Conservation (phyloP, 2,329 filamentous ascomycete species). For the Mycosphaerelloides madeirae region DNA sequence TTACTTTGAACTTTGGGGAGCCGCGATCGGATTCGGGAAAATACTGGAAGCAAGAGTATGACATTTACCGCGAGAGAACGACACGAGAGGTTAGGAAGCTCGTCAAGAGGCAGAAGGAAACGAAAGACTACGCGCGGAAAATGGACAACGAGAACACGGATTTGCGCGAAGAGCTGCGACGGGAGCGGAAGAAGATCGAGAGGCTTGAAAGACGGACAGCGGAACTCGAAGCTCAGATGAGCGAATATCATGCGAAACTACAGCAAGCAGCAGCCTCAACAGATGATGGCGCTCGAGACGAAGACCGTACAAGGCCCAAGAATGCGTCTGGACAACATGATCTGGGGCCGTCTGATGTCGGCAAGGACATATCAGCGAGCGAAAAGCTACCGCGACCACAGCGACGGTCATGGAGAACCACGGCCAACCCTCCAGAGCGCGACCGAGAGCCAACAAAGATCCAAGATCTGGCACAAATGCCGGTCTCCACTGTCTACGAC, state of each 20-base stretch:
- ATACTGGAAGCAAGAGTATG: conserved; percentile 76
- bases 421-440: neutral
- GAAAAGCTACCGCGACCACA: neutral
- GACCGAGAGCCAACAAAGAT: conserved; percentile 1
- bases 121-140: conserved; percentile 72
- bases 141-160: conserved; percentile 69
- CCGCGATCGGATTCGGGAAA: conserved; percentile 70
- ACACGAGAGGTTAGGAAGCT: conserved; percentile 71
- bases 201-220: conserved; percentile 60
- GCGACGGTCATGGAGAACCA: too few relatives aligned
- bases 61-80: conserved; percentile 67
- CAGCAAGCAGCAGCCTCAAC: neutral
- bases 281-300: neutral
- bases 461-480: conserved; percentile 16
- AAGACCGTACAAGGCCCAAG: neutral
- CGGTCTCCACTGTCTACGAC: conserved; percentile 15
- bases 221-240: conserved; percentile 57
- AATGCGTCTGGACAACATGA: neutral
- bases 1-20: conserved; percentile 67
- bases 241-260: conserved; percentile 27
- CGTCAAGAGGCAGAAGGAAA: conserved; percentile 72
- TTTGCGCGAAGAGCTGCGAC: conserved; percentile 60
- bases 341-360: too few relatives aligned
- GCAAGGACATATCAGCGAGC: neutral
- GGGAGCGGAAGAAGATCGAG: conserved; percentile 62